A percentile compares a stretch with the other conserved stretches of the same genome.
These are phyloP conservation scores for Kwoniella heveanensis DNA, from an alignment of 768 basidiomycete genomes.

Conservation along the genomic window DNA sequence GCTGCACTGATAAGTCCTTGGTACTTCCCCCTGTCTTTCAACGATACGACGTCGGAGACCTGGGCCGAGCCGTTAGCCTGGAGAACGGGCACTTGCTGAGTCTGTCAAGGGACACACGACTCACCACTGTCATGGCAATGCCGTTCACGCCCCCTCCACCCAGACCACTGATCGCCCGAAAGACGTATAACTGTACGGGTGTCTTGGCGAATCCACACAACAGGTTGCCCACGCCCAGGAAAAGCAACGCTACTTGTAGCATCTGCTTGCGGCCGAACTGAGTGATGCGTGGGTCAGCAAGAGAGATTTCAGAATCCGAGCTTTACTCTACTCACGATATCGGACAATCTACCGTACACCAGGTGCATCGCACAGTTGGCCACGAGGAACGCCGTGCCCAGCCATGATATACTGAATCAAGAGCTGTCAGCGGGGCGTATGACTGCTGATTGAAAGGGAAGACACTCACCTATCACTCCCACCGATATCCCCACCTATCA, in stretches of 20 bases:
- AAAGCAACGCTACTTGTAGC: constrained; percentile 44
- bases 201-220: constrained; percentile 52
- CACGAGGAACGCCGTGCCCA: constrained; percentile 51
- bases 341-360: constrained; percentile 43
- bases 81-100: no score
- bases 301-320: no score
- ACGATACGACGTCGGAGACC: constrained; percentile 48
- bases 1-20: constrained; percentile 40
- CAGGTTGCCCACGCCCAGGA: constrained; percentile 51
- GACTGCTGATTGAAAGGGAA: no score
- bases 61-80: background rate
- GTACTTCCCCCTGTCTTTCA: constrained; percentile 49
- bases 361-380: constrained; percentile 45
- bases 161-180: constrained; percentile 48
- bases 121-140: constrained; percentile 51
- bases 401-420: constrained; percentile 48
- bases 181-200: constrained; percentile 48
- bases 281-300: no score
- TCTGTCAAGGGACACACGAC: constrained; percentile 8
- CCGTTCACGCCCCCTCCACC: constrained; percentile 55
- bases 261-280: constrained; percentile 50
- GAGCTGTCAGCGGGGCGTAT: no score
- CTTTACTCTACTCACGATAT: constrained; percentile 27
- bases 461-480: constrained; percentile 33
- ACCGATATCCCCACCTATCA: constrained; percentile 44